phyloP scores from a whole-genome alignment of 2,329 filamentous ascomycete genomes.

The Shiraia sp. region DNA sequence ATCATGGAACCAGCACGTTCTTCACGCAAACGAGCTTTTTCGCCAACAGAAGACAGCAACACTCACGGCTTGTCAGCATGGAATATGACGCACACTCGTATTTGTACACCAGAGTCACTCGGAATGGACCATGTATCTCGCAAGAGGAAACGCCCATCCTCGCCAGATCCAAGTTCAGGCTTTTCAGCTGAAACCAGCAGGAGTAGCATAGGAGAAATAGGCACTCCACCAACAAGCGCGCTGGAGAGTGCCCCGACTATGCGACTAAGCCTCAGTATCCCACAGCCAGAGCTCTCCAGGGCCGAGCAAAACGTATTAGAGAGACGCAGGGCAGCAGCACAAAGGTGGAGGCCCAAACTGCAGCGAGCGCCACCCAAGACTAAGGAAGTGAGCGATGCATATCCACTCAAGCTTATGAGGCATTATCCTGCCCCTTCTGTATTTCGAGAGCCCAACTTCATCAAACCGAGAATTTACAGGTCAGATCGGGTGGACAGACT shows the following conservation, averaged over 20 bases:
- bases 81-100: too few relatives aligned
- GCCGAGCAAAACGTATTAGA: conserved; percentile 14
- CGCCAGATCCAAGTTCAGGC: conserved; percentile 2
- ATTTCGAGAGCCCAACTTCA: conserved; percentile 8
- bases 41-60: too few relatives aligned
- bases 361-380: conserved; percentile 13
- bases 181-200: not conserved
- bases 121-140: too few relatives aligned
- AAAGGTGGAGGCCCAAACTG: conserved; percentile 21
- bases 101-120: too few relatives aligned
- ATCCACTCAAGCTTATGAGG: conserved; percentile 27
- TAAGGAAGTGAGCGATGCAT: conserved; percentile 22
- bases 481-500: conserved; percentile 20
- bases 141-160: not conserved
- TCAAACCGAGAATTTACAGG: conserved; percentile 19
- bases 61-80: not conserved
- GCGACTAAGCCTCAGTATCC: conserved; percentile 20
- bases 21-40: too few relatives aligned
- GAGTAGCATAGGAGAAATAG: not conserved
- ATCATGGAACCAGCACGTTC: too few relatives aligned
- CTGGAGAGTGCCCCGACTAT: conserved; percentile 2
- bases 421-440: conserved; percentile 18
- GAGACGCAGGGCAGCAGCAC: conserved; percentile 17
- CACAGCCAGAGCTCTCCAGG: conserved; percentile 3
- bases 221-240: conserved; percentile 15